Evolutionary conservation across 2,329 filamentous ascomycete species (phyloP).

Genomic region (Akanthomyces lecanii): DNA sequence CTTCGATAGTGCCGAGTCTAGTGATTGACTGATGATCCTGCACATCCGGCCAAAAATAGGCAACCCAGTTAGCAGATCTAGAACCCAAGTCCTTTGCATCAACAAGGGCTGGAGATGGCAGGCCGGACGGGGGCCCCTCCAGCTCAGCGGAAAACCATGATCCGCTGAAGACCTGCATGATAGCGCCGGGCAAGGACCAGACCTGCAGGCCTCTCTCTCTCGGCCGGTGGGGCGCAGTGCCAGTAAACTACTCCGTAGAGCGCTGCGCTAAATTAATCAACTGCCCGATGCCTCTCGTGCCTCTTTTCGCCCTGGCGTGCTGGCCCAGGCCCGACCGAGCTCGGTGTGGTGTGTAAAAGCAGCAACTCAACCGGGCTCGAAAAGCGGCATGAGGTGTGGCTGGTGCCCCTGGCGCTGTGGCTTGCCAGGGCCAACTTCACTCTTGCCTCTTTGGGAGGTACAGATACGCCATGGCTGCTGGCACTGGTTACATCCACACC

Average conservation of each 20-base stretch:
- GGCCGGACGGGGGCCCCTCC: not conserved
- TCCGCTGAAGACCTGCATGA: slow-evolving; percentile 7
- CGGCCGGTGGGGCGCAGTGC: not conserved
- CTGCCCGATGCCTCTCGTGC: not conserved
- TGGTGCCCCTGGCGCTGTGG: slow-evolving; percentile 13
- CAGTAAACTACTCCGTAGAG: not conserved
- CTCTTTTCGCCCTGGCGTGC: not conserved
- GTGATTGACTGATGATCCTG: not conserved
- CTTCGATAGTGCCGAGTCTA: not conserved
- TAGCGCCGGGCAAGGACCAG: not conserved
- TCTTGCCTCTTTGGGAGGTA: slow-evolving; percentile 15
- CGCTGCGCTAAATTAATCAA: not conserved
- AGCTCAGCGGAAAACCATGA: slow-evolving; percentile 3
- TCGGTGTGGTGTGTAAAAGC: not conserved
- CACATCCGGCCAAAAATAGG: slow-evolving; percentile 1
- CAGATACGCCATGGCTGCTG: not conserved
- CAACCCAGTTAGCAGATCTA: slow-evolving; percentile 4
- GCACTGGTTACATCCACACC: not conserved
- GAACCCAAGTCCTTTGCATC: not conserved
- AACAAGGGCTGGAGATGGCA: not conserved
- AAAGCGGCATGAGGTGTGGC: slow-evolving; percentile 15
- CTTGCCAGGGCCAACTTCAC: slow-evolving; percentile 6
- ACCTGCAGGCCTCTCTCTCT: too few relatives aligned
- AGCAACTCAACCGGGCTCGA: slow-evolving; percentile 4
- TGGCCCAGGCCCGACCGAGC: not conserved